Base-by-base conservation (phyloP, 1,139 yeast genomes). In the Blastobotrys persicus region DNA sequence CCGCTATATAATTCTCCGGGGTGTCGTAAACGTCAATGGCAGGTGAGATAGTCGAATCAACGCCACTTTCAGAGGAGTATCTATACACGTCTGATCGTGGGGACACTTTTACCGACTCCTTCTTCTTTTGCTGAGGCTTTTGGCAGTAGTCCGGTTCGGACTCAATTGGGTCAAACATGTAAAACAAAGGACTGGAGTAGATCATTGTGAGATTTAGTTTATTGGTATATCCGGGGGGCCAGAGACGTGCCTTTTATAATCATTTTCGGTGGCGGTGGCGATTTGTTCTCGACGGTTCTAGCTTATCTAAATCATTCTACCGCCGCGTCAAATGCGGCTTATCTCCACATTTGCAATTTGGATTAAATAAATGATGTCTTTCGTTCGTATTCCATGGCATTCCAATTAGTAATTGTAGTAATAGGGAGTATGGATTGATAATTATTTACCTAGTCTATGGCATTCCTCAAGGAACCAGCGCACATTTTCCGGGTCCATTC, bases 401-500 rank as follows among this genome's bases (percentile, higher is more conserved):
- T 23, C 28, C 9, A 23, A 23, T 23, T 23, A 23, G 9, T 9
- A 23, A 23, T 23, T 23, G 9, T 23, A 9, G 28, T n/a, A n/a
- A n/a, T n/a, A n/a, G n/a, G n/a, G n/a, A n/a, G 28, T 23, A n/a
- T 16, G 16, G 12, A 34, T 11, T 34, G 28, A 13, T 40, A 14
- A 42, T 17, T 37, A 42, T 20, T 45, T 45, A 13, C 96, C 96
- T 47, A 85, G 68, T 63, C 91, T 79, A 67, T 88, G 96, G 60
- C 95, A 86, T 66, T 88, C 97, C 67, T 87, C 74, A 64, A 92
- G 74, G 72, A 92, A 92, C 70, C 80, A 87, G 51, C 79, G 83
- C 52, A 92, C 78, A 67, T 85, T 85, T 57, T 86, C 96, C 7
- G 98, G 96, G 58, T 88, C 85, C 95, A 92, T 88, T 69, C 87